These are phyloP conservation scores for Leishmania mexicana DNA, from an alignment of 208 protist species.

Conservation along the genomic window DNA sequence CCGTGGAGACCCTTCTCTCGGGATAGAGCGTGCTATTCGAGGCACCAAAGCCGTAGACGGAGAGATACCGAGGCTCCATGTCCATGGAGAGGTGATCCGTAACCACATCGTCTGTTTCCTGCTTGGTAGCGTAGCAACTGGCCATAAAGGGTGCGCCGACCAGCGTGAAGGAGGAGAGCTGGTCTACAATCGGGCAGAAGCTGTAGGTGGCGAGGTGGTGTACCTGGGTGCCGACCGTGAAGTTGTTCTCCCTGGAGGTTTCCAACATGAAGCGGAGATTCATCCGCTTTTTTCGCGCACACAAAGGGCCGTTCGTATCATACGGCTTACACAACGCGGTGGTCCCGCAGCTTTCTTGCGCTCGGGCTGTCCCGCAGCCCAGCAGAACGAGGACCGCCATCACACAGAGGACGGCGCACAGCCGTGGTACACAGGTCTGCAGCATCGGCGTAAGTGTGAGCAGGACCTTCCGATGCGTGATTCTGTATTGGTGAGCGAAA, in stretches of 20 bases:
- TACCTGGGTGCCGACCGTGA: background rate
- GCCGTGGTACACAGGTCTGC: background rate
- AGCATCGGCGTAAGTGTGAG: background rate
- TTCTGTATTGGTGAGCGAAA: background rate
- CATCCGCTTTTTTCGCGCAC: constrained; percentile 44
- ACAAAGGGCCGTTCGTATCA: constrained; percentile 37
- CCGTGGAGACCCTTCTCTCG: constrained; percentile 35
- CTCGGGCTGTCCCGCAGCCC: background rate
- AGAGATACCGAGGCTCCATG: constrained; percentile 51
- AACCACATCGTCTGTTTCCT: constrained; percentile 3
- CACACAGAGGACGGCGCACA: constrained; percentile 7
- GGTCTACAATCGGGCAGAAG: constrained; percentile 78
- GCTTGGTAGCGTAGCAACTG: constrained; percentile 30
- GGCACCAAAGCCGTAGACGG: constrained; percentile 81
- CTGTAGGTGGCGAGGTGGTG: constrained; percentile 52
- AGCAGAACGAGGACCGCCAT: background rate
- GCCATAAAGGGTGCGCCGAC: constrained; percentile 38
- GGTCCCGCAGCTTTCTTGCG: background rate
- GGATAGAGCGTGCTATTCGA: constrained; percentile 49
- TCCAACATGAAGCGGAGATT: constrained; percentile 81
- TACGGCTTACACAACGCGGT: constrained; percentile 34
- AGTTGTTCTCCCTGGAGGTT: constrained; percentile 47
- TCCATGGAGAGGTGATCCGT: constrained; percentile 25
- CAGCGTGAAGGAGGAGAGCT: constrained; percentile 62
- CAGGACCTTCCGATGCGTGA: background rate